Conservation (phyloP, 805 yeast species). For the Candida parachauliodes region DNA sequence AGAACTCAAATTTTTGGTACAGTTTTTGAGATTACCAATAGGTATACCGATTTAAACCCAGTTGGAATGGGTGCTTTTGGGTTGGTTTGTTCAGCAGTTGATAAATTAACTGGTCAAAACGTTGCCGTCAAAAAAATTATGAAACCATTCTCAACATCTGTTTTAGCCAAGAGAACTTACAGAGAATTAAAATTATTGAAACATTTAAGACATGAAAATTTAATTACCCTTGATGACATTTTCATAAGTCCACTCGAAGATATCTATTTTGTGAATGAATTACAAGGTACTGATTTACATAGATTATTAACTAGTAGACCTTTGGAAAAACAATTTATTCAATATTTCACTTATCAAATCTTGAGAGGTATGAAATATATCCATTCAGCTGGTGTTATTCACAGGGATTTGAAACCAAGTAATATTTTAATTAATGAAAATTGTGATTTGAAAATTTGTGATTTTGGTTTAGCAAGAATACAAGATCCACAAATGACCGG, state of each 20-base stretch:
- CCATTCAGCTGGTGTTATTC: constrained; percentile 90
- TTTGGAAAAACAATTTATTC: constrained; percentile 91
- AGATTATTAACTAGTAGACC: constrained; percentile 89
- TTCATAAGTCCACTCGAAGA: constrained; percentile 94
- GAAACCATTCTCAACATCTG: constrained; percentile 95
- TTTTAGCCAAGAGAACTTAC: constrained; percentile 93
- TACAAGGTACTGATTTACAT: constrained; percentile 95
- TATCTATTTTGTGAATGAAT: constrained; percentile 91
- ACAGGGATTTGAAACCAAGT: constrained; percentile 82
- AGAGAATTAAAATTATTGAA: constrained; percentile 91
- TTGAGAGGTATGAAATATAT: constrained; percentile 85
- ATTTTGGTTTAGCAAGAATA: constrained; percentile 91
- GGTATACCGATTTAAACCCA: constrained; percentile 90
- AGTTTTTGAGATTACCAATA: constrained; percentile 84
- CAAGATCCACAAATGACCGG: constrained; percentile 99
- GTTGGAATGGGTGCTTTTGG: constrained; percentile 99
- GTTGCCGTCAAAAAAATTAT: constrained; percentile 97
- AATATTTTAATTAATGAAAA: constrained; percentile 84
- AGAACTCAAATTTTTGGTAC: constrained; percentile 95
- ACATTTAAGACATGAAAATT: constrained; percentile 90
- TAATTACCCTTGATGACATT: constrained; percentile 89
- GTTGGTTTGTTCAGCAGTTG: constrained; percentile 92
- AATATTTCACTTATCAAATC: constrained; percentile 93
- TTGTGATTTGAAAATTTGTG: constrained; percentile 88
- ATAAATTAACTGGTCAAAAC: constrained; percentile 82